Conservation (phyloP, 805 yeast genomes). For the Saccharomycopsis guyanensis region DNA sequence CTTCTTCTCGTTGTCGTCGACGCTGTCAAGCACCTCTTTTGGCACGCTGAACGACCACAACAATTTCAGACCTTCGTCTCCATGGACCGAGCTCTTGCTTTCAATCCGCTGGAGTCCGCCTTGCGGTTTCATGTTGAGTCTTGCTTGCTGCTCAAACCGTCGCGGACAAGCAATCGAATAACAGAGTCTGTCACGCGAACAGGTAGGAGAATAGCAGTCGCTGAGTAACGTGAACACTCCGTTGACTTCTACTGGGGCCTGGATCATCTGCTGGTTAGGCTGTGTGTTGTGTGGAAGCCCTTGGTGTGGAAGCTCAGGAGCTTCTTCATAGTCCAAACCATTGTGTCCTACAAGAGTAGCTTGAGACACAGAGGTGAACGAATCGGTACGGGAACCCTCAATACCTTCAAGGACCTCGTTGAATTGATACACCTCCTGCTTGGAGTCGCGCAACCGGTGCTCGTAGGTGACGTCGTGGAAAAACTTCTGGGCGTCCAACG, state of each 20-base stretch:
- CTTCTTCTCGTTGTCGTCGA: conserved; percentile 79
- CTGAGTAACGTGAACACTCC: conserved; percentile 92
- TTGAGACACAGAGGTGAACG: conserved; percentile 11
- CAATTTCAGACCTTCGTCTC: conserved; percentile 72
- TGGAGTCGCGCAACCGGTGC: conserved; percentile 84
- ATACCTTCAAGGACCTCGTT: conserved; percentile 44
- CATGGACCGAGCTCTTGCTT: conserved; percentile 58
- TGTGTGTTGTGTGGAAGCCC: neutral
- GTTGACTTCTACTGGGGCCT: conserved; percentile 38
- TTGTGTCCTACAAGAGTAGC: conserved; percentile 17
- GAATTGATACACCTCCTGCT: conserved; percentile 81
- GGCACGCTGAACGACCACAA: conserved; percentile 94
- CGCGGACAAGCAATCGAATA: conserved; percentile 96
- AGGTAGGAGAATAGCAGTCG: conserved; percentile 95
- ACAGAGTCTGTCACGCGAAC: conserved; percentile 80
- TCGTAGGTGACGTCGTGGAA: conserved; percentile 95
- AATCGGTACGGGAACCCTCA: conserved; percentile 25
- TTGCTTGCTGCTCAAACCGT: conserved; percentile 89
- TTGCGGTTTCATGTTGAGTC: conserved; percentile 79
- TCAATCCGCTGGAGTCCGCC: conserved; percentile 79
- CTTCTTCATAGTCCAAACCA: conserved; percentile 9
- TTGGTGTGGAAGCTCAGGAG: conserved; percentile 1
- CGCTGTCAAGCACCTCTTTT: conserved; percentile 61
- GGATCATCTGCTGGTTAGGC: neutral
- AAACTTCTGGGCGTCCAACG: conserved; percentile 88